Evolutionary conservation across 192 early-diverging fungal species (phyloP), one percentile per base, ranked within the genome.

Genomic region (Coemansia sp.): DNA sequence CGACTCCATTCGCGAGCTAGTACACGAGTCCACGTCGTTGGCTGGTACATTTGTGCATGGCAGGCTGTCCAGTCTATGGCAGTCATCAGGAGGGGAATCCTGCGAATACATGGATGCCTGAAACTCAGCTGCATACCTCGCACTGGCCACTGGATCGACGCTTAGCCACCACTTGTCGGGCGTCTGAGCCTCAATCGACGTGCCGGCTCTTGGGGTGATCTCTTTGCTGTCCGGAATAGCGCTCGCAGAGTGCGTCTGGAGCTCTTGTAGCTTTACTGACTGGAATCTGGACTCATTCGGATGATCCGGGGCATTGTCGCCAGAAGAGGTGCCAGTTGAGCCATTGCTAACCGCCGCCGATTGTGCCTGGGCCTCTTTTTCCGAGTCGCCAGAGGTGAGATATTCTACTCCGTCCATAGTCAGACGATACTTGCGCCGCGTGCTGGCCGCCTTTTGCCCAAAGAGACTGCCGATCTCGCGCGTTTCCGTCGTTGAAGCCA

Each of bases 81-180:
- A 19, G 28, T 57, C 62, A 14, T 49, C 39, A 1, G 55, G 47
- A 13, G 64, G 69, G 1, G 46, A 17, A 1, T 83, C 75, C 43
- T 83, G 80, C 23, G 76, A 83, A 38, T 72, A 69, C 23, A 75
- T 37, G 9, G 65, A 62, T 32, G 61, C 61, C 32, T 55, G 66
- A 60, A 66, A 65, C 13, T 53, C 64, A 21, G 64, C 47, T n/a
- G 42, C 55, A 7, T 50, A 64, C 19, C 52, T 59, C 2, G 53
- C 7, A 38, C 62, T 59, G 7, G 62, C 28, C 23, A 11, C 53
- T 17, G 58, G 37, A n/a, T 66, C 73, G 2, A 66, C n/a, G 28
- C 43, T 64, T 11, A 72, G 32, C 80, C 76, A 78, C 80, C 80
- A 83, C 69, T 66, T 68, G 64, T 44, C 63, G 16, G 19, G 47